Evolutionary conservation across 2,329 filamentous ascomycete species (phyloP), one percentile per base, ranked within the genome.

Genomic region (Penicillium polonicum): DNA sequence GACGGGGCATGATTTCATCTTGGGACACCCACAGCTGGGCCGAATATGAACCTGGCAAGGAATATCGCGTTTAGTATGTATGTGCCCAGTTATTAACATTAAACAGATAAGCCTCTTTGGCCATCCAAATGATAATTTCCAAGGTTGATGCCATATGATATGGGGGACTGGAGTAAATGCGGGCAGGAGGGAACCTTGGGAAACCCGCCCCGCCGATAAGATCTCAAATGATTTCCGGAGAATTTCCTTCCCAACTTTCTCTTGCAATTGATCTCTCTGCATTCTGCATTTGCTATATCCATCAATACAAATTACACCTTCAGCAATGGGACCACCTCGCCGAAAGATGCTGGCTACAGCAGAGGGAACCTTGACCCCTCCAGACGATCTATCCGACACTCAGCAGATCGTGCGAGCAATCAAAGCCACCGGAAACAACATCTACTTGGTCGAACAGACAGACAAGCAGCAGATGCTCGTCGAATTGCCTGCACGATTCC

Each of bases 351-450:
- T 88, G 57, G 90, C 90, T 21, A 90, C 90, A 17, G 89, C 89
- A 48, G 86, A 92, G 71, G 88, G 90, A 74, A 81, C 87, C 79
- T 72, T 86, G 77, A 74, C 79, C 72, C 74, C 88, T 71, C 79
- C 92, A 79, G 71, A 77, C 57, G 69, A 72, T 7, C 76, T 88
- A 21, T 58, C 77, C 5, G 66, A 75, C n/a, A 74, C 73, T 33
- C 83, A 88, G 69, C 80, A 81, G 51, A 84, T 99, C 59, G 91
- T 90, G 19, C 89, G 87, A 57, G 87, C 97, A 57, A 78, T 90
- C 70, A 90, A 90, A 74, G 89, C 89, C 43, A 88, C 92, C 65
- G 93, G 93, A 65, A 96, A 96, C 78, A 95, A 90, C 74, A 81
- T 96, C 42, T 97, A 96, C 80, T 84, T 84, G 43, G 91, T 93